A percentile compares a stretch with the other conserved stretches of the same genome.
Evolutionary conservation across 345 rosid genomes (phyloP).

Genomic region (Aquilaria sinensis): DNA sequence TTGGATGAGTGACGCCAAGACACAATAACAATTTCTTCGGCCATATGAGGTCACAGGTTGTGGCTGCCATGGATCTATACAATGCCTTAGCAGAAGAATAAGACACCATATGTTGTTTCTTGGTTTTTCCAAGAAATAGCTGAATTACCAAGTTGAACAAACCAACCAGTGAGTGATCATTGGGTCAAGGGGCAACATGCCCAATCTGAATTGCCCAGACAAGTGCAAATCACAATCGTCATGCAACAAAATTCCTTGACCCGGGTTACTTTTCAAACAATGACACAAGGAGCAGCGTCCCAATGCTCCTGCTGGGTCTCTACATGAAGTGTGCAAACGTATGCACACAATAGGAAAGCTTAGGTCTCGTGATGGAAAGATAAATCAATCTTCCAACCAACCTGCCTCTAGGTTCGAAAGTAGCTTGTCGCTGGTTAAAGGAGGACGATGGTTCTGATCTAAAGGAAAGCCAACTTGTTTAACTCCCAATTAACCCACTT

Average conservation of each 20-base stretch:
- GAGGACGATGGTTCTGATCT: neutral
- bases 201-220: neutral
- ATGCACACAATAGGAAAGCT: constrained; percentile 3
- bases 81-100: too few relatives aligned
- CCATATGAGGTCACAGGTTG: too few relatives aligned
- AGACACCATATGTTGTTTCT: too few relatives aligned
- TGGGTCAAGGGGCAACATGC: neutral
- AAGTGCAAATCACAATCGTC: neutral
- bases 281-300: neutral
- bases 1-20: neutral
- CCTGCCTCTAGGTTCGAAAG: neutral
- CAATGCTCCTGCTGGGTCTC: neutral
- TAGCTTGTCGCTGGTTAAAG: neutral
- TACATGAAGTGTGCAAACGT: constrained; percentile 10
- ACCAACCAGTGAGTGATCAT: neutral
- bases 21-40: neutral
- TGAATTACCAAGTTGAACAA: too few relatives aligned
- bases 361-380: neutral
- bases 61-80: too few relatives aligned
- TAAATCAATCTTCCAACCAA: constrained; percentile 13
- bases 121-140: too few relatives aligned
- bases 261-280: neutral
- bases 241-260: neutral
- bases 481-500: neutral
- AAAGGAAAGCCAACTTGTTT: neutral